Base-by-base conservation (phyloP, 805 yeast genomes). In the Maudiozyma bulderi region DNA sequence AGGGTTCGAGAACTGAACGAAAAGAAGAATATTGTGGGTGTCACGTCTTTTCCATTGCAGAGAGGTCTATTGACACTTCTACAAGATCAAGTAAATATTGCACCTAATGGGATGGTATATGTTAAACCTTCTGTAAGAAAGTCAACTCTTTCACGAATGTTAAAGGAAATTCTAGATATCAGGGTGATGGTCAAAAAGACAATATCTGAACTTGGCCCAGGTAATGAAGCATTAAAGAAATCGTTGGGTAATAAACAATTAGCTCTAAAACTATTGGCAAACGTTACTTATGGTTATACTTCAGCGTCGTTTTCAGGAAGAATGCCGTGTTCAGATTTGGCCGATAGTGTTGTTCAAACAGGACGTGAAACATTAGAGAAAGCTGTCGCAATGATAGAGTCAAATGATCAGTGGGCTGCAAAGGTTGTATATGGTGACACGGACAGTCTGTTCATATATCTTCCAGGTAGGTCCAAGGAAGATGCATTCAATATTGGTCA, bases 371-470 rank as follows among this genome's bases (percentile, higher is more conserved):
- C 88, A 0, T 68, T 93, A 45, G 81, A 81, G 47, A 73, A 74
- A 46, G 84, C 96, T 0, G 81, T 88, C 30, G 74, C 75, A 1
- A 59, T 75, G 45, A 90, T 93, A 46, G 95, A 89, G 51, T 51
- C 52, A 0, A 69, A 75, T 13, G 62, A 69, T 2, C 60, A 71
- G 28, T 86, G 89, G 86, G 89, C 89, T 2, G 97, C 96, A 0
- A 81, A 85, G 57, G 96, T 93, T 0, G 96, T 91, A 0, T 93
- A 93, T 62, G 98, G 99, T 5, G 99, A 93, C 62, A 93, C 99
- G 0, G 99, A 93, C 65, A 86, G 96, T 40, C 65, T 93, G 48
- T 93, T 93, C 73, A 90, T 93, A 2, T 84, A 86, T 60, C 72
- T 93, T 5, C 97, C 97, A 0, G 96, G 96, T 0, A 80, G 80